Percentiles rank a stretch among this genome's conserved stretches.
Conservation (phyloP, 2,329 filamentous ascomycete species). For the Aspergillus jensenii region DNA sequence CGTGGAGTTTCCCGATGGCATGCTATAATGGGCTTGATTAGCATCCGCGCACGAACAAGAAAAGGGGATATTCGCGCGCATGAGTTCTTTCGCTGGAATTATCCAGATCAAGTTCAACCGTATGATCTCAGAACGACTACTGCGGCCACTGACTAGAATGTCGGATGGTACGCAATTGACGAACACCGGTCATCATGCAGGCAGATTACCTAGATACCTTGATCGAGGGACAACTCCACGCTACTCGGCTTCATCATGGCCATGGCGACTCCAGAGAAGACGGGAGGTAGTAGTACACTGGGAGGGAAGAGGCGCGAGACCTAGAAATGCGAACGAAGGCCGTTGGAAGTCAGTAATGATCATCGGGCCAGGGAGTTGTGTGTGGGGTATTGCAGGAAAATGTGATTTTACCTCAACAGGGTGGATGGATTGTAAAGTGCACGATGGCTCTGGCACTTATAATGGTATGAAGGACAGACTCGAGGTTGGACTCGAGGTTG, state of each 20-base stretch:
- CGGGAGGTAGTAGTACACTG: conserved; percentile 32
- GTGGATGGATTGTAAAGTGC: not conserved
- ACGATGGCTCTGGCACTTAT: too few relatives aligned
- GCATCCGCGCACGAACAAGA: conserved; percentile 12
- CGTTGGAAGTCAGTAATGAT: conserved; percentile 9
- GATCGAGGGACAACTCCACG: conserved; percentile 40
- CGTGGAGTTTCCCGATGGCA: conserved; percentile 31
- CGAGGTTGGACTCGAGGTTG: not conserved
- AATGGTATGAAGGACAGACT: not conserved
- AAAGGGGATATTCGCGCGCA: conserved; percentile 30
- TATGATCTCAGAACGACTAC: conserved; percentile 44
- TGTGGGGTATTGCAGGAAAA: not conserved
- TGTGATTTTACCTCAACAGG: conserved; percentile 3
- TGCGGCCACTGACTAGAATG: conserved; percentile 4
- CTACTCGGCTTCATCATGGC: conserved; percentile 42
- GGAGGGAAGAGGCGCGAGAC: conserved; percentile 15
- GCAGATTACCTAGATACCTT: conserved; percentile 42
- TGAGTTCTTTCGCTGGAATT: conserved; percentile 48
- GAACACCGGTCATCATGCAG: conserved; percentile 46
- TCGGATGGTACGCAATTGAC: conserved; percentile 16
- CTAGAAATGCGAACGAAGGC: conserved; percentile 5
- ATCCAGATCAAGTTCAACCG: conserved; percentile 48
- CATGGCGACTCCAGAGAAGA: conserved; percentile 15
- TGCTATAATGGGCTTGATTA: conserved; percentile 27
- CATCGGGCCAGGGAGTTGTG: not conserved